These are phyloP conservation scores for Allium fistulosum DNA, from an alignment of 106 monocot genomes.

Conservation along the genomic window DNA sequence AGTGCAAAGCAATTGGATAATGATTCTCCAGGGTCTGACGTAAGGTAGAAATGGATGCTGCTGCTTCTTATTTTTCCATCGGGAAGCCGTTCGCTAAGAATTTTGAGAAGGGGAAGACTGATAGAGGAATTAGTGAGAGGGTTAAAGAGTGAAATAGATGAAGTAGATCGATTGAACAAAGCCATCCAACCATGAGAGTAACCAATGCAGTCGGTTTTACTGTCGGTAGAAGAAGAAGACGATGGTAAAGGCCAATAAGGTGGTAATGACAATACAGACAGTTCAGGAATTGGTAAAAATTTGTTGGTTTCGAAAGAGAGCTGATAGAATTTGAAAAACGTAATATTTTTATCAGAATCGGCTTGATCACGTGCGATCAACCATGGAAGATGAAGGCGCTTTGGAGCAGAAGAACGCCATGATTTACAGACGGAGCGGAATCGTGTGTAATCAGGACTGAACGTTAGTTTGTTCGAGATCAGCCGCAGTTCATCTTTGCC, in stretches of 20 bases:
- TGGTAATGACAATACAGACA: neutral
- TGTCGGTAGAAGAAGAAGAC: neutral
- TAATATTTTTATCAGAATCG: neutral
- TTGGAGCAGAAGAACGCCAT: constrained; percentile 17
- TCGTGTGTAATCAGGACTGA: constrained; percentile 14
- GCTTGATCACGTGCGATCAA: neutral
- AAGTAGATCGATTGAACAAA: neutral
- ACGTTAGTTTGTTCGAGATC: neutral
- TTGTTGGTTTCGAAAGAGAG: neutral
- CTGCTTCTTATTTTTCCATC: neutral
- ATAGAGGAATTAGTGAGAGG: neutral
- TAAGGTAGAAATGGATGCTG: neutral
- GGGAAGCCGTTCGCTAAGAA: neutral
- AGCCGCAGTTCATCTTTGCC: neutral
- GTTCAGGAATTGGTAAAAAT: neutral
- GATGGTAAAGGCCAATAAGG: neutral
- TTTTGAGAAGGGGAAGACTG: neutral
- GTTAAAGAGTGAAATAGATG: neutral
- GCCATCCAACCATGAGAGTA: neutral
- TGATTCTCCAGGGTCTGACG: neutral
- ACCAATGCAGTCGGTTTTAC: neutral
- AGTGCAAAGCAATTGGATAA: neutral
- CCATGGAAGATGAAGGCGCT: constrained; percentile 11
- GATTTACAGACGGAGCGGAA: constrained; percentile 27
- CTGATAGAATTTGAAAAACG: neutral